These are phyloP conservation scores for Diaporthe humulicola DNA, from an alignment of 2,329 filamentous ascomycete species.

Conservation along the genomic window DNA sequence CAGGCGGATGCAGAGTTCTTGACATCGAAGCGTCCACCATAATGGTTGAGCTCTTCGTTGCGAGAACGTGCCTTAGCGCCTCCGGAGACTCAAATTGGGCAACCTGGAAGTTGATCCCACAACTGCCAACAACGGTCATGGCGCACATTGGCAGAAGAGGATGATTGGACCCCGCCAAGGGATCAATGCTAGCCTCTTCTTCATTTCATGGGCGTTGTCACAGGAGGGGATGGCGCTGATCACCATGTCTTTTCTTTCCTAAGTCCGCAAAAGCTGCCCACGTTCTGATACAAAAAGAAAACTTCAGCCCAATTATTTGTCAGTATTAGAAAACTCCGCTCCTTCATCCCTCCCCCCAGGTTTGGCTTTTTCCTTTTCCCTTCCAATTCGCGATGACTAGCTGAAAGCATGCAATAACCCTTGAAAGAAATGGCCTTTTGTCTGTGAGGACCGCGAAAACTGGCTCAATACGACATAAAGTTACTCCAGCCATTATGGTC, in stretches of 20 bases:
- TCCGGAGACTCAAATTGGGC: neutral
- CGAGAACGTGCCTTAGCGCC: neutral
- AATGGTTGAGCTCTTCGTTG: neutral
- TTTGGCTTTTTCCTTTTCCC: too few species aligned
- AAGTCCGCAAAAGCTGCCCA: neutral
- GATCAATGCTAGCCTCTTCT: too few species aligned
- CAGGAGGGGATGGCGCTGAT: too few species aligned
- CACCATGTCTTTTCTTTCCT: neutral
- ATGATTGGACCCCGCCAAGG: too few species aligned
- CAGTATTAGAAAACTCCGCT: neutral
- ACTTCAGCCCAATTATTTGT: neutral
- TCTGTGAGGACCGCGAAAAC: neutral
- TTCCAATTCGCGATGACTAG: neutral
- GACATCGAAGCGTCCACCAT: too few species aligned
- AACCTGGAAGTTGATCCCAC: neutral
- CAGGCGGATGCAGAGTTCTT: too few species aligned
- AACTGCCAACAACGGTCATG: too few species aligned
- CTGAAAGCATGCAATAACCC: neutral
- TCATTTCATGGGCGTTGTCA: too few species aligned
- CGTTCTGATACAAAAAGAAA: neutral
- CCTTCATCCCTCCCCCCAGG: too few species aligned
- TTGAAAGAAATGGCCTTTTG: too few species aligned
- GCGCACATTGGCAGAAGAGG: too few species aligned
- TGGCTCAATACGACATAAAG: neutral
- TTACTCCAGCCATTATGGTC: slow-evolving; percentile 7